Evolutionary conservation across 257 asterid genomes (phyloP), one percentile per base, ranked within the genome.

Genomic region (Nicotiana obtusifolia): DNA sequence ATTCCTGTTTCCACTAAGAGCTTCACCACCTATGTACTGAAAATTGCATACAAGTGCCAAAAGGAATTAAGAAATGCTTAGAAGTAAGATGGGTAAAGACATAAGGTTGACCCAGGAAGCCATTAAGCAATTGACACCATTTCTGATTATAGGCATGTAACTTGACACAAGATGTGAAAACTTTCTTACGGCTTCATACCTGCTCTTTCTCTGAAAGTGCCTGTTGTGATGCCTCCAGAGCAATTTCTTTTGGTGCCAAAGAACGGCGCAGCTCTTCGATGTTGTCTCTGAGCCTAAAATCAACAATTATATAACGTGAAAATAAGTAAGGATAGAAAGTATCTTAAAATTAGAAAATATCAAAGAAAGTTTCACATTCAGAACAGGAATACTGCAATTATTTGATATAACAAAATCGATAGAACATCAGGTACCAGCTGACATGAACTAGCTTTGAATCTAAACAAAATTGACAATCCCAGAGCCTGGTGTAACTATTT

Each of bases 191-290:
- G 81, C 52, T 69, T 66, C 56, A 44, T 86, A 93, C 99, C 98
- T 94, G 97, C 37, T 94, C 97, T 86, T 94, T 95, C 80, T 92
- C 98, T 82, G 84, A 60, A 88, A 95, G 93, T 16, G 94, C 84
- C 86, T 91, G 98, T 77, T 94, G 97, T 90, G 90, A 89, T 67
- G 95, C 85, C 86, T 94, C 99, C 86, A 95, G 53, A 86, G 94
- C 95, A 89, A 60, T 90, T 84, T 95, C 99, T 86, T 95, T 95
- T 80, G 98, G 95, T 83, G 85, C 90, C 82, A 95, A 84, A 61
- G 97, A 92, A 86, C 76, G 86, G 17, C 97, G 97, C 84, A 95
- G 82, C 85, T 95, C 99, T 89, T 95, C 99, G 83, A 94, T 84
- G 89, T 79, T 88, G 81, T 95, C 99, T 77, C 97, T 89, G 76